Evolutionary conservation across 352 stramenopile genomes (phyloP), one percentile per base, ranked within the genome.

Genomic region (Pythium angustatum): DNA sequence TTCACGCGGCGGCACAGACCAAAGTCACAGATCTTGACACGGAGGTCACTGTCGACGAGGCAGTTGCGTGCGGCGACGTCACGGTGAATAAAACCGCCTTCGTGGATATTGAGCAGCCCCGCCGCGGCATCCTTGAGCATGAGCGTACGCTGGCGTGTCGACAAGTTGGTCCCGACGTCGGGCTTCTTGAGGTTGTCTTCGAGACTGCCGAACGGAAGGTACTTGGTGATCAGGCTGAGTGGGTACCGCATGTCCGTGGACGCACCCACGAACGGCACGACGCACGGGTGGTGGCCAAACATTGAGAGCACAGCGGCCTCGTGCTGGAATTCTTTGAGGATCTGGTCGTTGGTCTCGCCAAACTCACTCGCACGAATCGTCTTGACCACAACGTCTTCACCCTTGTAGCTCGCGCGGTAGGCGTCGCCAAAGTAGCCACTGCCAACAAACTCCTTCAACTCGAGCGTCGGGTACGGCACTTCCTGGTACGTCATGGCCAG

Each of bases 41-140:
- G 78, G 10, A 78, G 59, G 21, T 81, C 66, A 31, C 85, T 56
- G 47, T 91, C 83, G 11, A 94, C 80, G 5, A 94, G 68, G 52
- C 85, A 94, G 64, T 94, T 94, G 9, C 85, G 78, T 6, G 83
- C 85, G 5, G 83, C 85, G 30, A 94, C 79, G 41, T 94, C 85
- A 31, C 85, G 82, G 52, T 94, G 85, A 44, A 94, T 89, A 31
- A 94, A 92, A 24, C 83, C 83, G 62, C 85, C 85, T 83, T 94
- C 80, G 60, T 94, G 85, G 50, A 94, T 89, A 44, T 93, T 94
- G n/a, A 91, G 73, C 21, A 94, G 36, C 0, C 85, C 85, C 0
- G 79, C 78, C 17, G 85, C 85, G 12, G 83, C 85, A 50, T 94
- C 85, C 57, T 84, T 85, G 9, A 92, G 66, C 77, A 94, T 89